phyloP scores from a whole-genome alignment of 768 basidiomycete species.

The Calocera viscosa region DNA sequence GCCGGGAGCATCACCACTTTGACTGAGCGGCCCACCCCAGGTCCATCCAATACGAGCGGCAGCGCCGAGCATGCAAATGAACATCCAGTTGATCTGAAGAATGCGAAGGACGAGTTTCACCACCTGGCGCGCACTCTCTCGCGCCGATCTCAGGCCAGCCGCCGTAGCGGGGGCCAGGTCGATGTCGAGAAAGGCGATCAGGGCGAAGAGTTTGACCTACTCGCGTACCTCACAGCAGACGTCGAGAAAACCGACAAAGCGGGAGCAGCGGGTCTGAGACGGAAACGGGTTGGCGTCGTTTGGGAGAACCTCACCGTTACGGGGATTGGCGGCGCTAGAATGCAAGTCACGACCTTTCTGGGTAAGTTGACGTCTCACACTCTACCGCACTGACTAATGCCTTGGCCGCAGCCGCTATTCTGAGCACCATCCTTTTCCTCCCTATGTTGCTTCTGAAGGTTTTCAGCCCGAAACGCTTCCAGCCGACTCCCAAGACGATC shows the following conservation, averaged over 20 bases:
- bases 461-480: conserved; percentile 17
- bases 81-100: conserved; percentile 16
- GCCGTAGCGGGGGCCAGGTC: not conserved
- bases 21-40: too few relatives aligned
- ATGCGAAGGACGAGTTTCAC: conserved; percentile 18
- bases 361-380: not conserved
- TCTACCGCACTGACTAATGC: not conserved
- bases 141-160: not conserved
- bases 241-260: conserved; percentile 56
- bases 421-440: not conserved
- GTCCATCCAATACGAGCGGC: too few relatives aligned
- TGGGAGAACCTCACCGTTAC: conserved; percentile 60
- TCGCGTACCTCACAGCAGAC: conserved; percentile 52
- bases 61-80: too few relatives aligned
- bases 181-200: conserved; percentile 35
- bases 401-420: not conserved
- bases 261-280: conserved; percentile 39
- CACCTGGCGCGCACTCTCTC: conserved; percentile 16
- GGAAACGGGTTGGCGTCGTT: conserved; percentile 64
- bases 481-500: conserved; percentile 53
- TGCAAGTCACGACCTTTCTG: not conserved
- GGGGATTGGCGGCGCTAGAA: conserved; percentile 37
- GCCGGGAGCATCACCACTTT: too few relatives aligned
- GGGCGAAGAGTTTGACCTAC: conserved; percentile 43
- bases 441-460: not conserved